Conservation (phyloP, 306 rosid species). For the Macrotyloma uniflorum region DNA sequence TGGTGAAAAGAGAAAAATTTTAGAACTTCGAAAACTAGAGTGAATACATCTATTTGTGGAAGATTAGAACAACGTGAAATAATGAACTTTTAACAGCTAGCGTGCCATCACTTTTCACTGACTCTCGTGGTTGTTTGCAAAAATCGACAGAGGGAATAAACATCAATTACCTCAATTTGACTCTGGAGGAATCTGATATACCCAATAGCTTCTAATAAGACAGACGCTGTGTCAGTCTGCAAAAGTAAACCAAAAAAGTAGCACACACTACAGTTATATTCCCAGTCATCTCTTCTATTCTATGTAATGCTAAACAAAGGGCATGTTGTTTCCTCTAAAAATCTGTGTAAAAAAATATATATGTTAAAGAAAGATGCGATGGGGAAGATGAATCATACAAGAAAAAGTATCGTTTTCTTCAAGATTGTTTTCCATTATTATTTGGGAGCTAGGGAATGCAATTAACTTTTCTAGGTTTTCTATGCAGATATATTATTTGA, state of each 20-base stretch:
- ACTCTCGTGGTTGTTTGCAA: slow-evolving; percentile 48
- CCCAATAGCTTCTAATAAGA: slow-evolving; percentile 98
- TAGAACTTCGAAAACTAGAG: slow-evolving; percentile 38
- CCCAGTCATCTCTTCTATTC: slow-evolving; percentile 37
- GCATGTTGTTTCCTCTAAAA: neutral
- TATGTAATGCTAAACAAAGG: slow-evolving; percentile 13
- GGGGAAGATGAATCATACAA: neutral
- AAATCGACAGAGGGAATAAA: slow-evolving; percentile 39
- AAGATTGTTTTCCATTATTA: neutral
- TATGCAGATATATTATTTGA: neutral
- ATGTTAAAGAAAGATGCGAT: neutral
- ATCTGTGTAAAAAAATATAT: neutral
- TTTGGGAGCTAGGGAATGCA: neutral
- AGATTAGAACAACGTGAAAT: slow-evolving; percentile 34
- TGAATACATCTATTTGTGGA: neutral
- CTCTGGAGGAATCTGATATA: slow-evolving; percentile 99
- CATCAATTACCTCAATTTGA: slow-evolving; percentile 89
- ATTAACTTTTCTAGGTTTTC: slow-evolving; percentile 16
- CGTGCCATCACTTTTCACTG: slow-evolving; percentile 44
- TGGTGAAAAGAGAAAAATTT: slow-evolving; percentile 32
- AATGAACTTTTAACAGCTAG: slow-evolving; percentile 38
- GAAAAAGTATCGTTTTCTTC: neutral
- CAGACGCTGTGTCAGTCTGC: slow-evolving; percentile 99
- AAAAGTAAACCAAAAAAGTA: slow-evolving; percentile 60
- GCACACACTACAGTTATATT: slow-evolving; percentile 55